A percentile compares a stretch with the other conserved stretches of the same genome.
Conservation (phyloP, 2,329 filamentous ascomycete species). For the Alternaria conjuncta region DNA sequence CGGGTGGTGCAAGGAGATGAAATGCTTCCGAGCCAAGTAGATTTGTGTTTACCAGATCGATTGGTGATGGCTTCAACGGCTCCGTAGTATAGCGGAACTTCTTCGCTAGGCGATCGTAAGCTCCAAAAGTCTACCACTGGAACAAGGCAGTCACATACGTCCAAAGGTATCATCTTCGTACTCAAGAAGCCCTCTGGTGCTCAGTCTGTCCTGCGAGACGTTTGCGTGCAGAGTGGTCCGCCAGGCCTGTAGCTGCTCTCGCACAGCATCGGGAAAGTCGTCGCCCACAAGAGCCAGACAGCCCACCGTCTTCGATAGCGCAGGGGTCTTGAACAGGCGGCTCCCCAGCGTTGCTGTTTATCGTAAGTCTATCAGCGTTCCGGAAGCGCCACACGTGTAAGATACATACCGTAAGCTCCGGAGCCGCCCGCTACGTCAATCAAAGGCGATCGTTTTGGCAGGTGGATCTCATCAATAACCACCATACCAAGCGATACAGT, state of each 20-base stretch:
- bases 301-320: not conserved
- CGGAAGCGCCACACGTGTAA: not conserved
- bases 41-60: not conserved
- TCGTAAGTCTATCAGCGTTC: not conserved
- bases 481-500: not conserved
- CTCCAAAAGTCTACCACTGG: not conserved
- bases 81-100: not conserved
- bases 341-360: not conserved
- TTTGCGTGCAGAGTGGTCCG: not conserved
- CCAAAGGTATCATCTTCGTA: not conserved
- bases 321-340: not conserved
- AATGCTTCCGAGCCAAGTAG: not conserved
- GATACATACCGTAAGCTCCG: not conserved
- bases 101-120: not conserved
- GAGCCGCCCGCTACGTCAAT: not conserved
- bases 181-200: not conserved
- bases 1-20: not conserved
- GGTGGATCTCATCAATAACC: not conserved
- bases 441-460: not conserved
- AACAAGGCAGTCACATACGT: not conserved
- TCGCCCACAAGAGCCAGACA: not conserved
- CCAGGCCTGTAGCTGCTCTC: not conserved
- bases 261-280: not conserved
- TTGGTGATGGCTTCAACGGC: not conserved
- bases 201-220: not conserved